Conservation (phyloP, 768 basidiomycete genomes). For the Mrakia gelida region DNA sequence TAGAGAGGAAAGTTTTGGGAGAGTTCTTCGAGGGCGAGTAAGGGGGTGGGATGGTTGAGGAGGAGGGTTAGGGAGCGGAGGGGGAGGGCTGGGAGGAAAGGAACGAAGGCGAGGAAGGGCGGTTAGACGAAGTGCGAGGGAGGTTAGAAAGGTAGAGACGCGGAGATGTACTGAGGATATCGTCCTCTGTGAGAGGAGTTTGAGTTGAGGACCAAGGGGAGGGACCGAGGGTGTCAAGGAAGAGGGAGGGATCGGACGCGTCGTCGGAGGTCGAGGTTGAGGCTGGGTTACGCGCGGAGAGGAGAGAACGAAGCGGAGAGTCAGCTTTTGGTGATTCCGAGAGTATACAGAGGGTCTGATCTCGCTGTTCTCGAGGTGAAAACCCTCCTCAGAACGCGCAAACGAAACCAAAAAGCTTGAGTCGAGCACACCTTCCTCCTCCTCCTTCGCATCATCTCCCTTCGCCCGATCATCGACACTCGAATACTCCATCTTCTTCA, state of each 20-base stretch:
- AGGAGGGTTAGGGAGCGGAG: slow-evolving; percentile 72
- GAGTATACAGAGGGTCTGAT: too few relatives aligned
- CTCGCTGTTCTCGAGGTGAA: too few relatives aligned
- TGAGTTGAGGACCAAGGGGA: background rate
- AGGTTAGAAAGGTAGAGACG: background rate
- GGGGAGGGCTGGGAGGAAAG: slow-evolving; percentile 50
- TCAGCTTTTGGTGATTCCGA: background rate
- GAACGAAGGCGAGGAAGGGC: background rate
- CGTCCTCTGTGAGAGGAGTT: slow-evolving; percentile 49
- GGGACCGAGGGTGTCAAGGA: background rate
- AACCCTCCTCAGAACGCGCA: too few relatives aligned
- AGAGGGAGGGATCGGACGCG: background rate
- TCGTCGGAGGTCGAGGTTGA: background rate
- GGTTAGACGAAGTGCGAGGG: background rate
- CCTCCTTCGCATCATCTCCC: background rate
- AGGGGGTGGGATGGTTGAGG: slow-evolving; percentile 54
- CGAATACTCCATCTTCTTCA: slow-evolving; percentile 97
- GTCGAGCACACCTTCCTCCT: background rate
- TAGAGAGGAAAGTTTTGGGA: slow-evolving; percentile 89
- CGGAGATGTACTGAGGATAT: slow-evolving; percentile 52
- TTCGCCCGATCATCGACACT: slow-evolving; percentile 76
- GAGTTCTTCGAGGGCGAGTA: slow-evolving; percentile 61
- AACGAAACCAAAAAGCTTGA: background rate
- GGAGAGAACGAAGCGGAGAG: background rate
- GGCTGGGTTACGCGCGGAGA: background rate